Conservation (phyloP, 2,329 filamentous ascomycete genomes). For the Bimuria novae-zelandiae region DNA sequence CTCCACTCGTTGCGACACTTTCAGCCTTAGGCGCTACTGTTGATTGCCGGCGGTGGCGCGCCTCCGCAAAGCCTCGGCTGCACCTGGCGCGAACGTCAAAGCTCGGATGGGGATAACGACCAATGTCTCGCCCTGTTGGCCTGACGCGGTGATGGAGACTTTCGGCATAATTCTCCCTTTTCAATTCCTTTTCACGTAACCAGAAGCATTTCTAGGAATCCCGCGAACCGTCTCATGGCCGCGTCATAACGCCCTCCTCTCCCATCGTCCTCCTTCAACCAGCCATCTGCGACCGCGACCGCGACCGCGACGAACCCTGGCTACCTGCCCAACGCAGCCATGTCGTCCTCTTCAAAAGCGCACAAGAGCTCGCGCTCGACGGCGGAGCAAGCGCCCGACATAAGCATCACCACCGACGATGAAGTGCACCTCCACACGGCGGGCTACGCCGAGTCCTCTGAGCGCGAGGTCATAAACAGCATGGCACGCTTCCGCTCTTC, state of each 20-base stretch:
- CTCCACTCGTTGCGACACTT: too few relatives aligned
- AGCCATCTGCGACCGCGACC: background rate
- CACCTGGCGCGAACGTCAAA: conserved; percentile 6
- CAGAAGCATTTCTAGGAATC: background rate
- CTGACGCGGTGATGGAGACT: too few relatives aligned
- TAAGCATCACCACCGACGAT: conserved; percentile 52
- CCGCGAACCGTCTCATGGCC: background rate
- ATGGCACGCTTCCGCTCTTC: conserved; percentile 83
- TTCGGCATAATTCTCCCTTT: too few relatives aligned
- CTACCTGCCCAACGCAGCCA: conserved; percentile 2
- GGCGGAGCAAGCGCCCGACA: conserved; percentile 48
- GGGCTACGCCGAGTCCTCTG: conserved; percentile 52
- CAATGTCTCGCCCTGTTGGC: background rate
- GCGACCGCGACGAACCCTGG: background rate
- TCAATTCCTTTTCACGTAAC: background rate
- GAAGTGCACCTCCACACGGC: conserved; percentile 52
- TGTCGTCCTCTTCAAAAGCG: conserved; percentile 23
- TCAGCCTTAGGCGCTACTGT: background rate
- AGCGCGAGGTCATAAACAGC: conserved; percentile 75
- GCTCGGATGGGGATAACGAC: conserved; percentile 13
- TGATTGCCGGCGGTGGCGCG: conserved; percentile 3
- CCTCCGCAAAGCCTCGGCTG: conserved; percentile 12
- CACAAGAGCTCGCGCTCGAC: conserved; percentile 18
- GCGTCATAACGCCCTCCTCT: background rate
- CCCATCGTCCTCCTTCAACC: background rate